Conservation (phyloP, 345 rosid genomes). For the Salix koriyanagi region DNA sequence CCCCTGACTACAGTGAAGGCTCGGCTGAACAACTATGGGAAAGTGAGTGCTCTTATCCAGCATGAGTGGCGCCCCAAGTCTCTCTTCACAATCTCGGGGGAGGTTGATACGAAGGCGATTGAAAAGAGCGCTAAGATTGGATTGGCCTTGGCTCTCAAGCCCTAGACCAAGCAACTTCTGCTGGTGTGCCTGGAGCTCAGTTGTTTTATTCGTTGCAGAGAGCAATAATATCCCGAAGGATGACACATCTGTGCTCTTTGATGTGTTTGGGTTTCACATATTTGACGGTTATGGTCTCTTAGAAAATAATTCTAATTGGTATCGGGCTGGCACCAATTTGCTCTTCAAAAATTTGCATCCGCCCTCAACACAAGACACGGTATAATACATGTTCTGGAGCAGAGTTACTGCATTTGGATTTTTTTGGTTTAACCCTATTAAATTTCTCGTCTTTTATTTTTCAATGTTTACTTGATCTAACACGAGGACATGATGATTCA, state of each 20-base stretch:
- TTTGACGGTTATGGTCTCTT: conserved; percentile 33
- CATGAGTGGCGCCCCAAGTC: conserved; percentile 95
- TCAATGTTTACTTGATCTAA: too few species aligned
- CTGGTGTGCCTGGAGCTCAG: conserved; percentile 1
- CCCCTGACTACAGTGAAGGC: conserved; percentile 88
- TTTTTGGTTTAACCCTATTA: neutral
- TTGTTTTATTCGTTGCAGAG: conserved; percentile 20
- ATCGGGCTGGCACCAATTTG: conserved; percentile 13
- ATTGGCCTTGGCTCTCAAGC: conserved; percentile 81
- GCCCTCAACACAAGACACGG: conserved; percentile 4
- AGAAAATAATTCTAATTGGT: conserved; percentile 34
- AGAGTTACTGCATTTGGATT: neutral
- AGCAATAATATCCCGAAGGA: conserved; percentile 28
- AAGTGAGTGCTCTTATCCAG: conserved; percentile 85
- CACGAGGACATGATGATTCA: too few species aligned
- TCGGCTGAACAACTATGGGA: conserved; percentile 79
- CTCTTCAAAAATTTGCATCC: neutral
- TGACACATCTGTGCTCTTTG: neutral
- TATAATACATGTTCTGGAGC: conserved; percentile 3
- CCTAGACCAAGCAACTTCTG: conserved; percentile 27
- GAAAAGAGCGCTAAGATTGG: conserved; percentile 95
- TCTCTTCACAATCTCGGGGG: conserved; percentile 79
- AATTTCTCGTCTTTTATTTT: too few species aligned
- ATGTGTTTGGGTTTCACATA: conserved; percentile 16
- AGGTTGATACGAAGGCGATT: conserved; percentile 81